A percentile compares a stretch with the other conserved stretches of the same genome.
phyloP scores from a whole-genome alignment of 2,329 filamentous ascomycete genomes.

The Alternaria burnsii region DNA sequence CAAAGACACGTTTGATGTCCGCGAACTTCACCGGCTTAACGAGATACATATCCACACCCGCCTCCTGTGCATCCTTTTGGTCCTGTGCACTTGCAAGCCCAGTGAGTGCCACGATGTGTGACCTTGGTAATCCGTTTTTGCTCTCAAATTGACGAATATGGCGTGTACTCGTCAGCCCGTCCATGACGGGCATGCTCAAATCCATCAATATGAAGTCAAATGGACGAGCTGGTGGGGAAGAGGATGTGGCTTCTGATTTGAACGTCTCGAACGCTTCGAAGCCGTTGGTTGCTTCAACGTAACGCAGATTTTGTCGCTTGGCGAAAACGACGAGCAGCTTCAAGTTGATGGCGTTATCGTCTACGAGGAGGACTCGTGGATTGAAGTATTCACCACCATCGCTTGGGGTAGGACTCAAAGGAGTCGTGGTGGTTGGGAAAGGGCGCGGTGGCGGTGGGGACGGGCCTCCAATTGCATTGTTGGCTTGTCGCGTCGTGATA shows the following conservation, averaged over 20 bases:
- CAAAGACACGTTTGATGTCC: conserved; percentile 42
- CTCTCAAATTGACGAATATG: conserved; percentile 40
- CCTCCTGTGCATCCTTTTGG: conserved; percentile 44
- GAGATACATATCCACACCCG: conserved; percentile 50
- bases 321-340: conserved; percentile 54
- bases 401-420: conserved; percentile 22
- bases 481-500: conserved; percentile 1
- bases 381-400: conserved; percentile 37
- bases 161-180: conserved; percentile 50
- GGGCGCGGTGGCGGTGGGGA: conserved; percentile 25
- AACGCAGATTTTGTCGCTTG: conserved; percentile 40
- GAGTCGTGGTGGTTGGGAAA: conserved; percentile 30
- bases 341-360: conserved; percentile 48
- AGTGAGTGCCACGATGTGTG: conserved; percentile 49
- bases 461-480: neutral
- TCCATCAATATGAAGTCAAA: conserved; percentile 50
- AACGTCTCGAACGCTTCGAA: conserved; percentile 42
- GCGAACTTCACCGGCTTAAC: conserved; percentile 52
- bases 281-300: conserved; percentile 43
- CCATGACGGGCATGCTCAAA: conserved; percentile 48
- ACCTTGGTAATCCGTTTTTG: conserved; percentile 29
- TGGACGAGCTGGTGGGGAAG: conserved; percentile 25
- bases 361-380: conserved; percentile 44
- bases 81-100: conserved; percentile 49
- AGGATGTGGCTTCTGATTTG: conserved; percentile 28